phyloP scores from a whole-genome alignment of 495 filamentous ascomycete species.

The Chaetomium fimeti region DNA sequence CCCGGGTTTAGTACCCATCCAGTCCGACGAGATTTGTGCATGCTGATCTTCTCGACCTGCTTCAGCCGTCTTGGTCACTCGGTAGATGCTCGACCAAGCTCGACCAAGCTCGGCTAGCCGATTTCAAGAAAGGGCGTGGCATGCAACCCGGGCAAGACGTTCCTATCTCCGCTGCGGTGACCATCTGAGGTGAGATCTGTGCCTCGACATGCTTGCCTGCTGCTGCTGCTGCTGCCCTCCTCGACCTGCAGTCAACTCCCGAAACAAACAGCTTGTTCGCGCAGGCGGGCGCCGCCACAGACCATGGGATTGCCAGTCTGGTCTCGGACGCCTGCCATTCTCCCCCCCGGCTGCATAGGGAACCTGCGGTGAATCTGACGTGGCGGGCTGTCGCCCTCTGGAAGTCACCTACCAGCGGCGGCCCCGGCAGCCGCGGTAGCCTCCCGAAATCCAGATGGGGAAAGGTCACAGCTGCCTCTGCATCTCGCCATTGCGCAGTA shows the following conservation, averaged over 20 bases:
- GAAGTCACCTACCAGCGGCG: neutral
- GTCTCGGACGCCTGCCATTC: slow-evolving; percentile 9
- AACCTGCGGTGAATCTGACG: slow-evolving; percentile 13
- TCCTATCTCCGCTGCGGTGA: neutral
- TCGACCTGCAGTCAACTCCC: neutral
- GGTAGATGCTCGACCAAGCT: neutral
- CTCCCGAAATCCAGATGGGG: slow-evolving; percentile 16
- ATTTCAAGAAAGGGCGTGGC: neutral
- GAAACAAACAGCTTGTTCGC: neutral
- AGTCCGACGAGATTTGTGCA: neutral
- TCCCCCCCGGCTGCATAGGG: neutral
- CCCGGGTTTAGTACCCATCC: slow-evolving; percentile 13
- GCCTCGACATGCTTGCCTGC: neutral
- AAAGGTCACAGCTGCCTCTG: slow-evolving; percentile 11
- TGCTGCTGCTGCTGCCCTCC: neutral
- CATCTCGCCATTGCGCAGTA: slow-evolving; percentile 4
- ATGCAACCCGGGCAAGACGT: neutral
- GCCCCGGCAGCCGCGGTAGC: slow-evolving; percentile 17
- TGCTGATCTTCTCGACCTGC: neutral
- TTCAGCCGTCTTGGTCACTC: neutral
- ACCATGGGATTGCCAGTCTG: neutral
- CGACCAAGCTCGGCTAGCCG: neutral
- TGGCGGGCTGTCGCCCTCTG: slow-evolving; percentile 17
- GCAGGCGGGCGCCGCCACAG: neutral
- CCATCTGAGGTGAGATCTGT: neutral